These are phyloP conservation scores for Zygoascus tannicola DNA, from an alignment of 805 yeast genomes.

Conservation along the genomic window DNA sequence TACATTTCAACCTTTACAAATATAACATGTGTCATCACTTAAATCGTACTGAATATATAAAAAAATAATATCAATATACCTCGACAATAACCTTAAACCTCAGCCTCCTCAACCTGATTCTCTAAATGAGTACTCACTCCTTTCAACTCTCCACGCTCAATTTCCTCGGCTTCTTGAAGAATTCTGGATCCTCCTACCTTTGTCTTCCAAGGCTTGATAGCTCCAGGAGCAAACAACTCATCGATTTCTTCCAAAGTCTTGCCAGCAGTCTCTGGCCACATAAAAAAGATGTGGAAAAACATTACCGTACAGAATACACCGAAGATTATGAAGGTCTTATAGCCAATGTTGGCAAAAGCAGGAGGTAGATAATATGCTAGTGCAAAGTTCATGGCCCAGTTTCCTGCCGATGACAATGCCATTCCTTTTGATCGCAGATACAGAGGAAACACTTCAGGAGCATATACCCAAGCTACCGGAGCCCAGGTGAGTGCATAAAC, in stretches of 20 bases:
- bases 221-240: conserved; percentile 8
- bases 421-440: conserved; percentile 61
- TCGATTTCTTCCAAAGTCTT: conserved; percentile 13
- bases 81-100: too few relatives aligned
- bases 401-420: conserved; percentile 50
- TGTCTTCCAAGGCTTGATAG: conserved; percentile 71
- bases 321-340: conserved; percentile 29
- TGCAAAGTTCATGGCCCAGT: conserved; percentile 45
- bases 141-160: conserved; percentile 3
- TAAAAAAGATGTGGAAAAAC: conserved; percentile 7
- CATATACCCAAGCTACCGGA: conserved; percentile 51
- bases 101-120: background rate
- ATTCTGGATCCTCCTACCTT: conserved; percentile 6
- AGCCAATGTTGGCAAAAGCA: conserved; percentile 44
- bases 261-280: conserved; percentile 12
- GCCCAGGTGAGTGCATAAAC: conserved; percentile 40
- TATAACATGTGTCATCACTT: too few relatives aligned
- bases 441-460: conserved; percentile 55
- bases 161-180: conserved; percentile 3
- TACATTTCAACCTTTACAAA: too few relatives aligned
- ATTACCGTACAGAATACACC: conserved; percentile 18
- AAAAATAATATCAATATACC: too few relatives aligned
- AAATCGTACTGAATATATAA: too few relatives aligned
- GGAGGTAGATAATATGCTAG: conserved; percentile 25
- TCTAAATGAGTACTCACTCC: background rate